A percentile compares a stretch with the other conserved stretches of the same genome.
Evolutionary conservation across 495 filamentous ascomycete species (phyloP).

Genomic region (Talaromyces proteolyticus): DNA sequence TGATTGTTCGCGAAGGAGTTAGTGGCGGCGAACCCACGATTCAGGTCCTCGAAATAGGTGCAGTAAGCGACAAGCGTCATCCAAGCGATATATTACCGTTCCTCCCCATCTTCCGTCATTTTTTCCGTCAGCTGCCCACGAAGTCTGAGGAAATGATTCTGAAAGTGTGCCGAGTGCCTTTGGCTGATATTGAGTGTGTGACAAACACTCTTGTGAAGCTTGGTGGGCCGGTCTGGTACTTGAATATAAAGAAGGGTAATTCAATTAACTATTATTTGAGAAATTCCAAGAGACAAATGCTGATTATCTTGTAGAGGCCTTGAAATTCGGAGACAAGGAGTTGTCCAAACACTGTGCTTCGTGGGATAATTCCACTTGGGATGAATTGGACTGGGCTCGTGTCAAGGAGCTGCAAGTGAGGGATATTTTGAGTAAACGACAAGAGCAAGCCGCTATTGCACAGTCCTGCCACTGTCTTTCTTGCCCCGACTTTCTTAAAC

Average conservation of each 20-base stretch:
- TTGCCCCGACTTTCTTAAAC: constrained; percentile 76
- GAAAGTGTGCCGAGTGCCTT: constrained; percentile 57
- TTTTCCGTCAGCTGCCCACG: constrained; percentile 54
- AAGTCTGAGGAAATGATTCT: constrained; percentile 51
- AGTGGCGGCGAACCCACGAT: constrained; percentile 55
- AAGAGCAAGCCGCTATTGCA: constrained; percentile 50
- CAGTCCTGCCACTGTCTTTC: constrained; percentile 51
- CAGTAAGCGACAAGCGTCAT: constrained; percentile 54
- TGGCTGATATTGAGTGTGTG: constrained; percentile 74
- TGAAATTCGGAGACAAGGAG: constrained; percentile 50
- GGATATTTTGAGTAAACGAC: constrained; percentile 64
- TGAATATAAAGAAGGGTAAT: constrained; percentile 40
- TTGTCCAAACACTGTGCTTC: constrained; percentile 55
- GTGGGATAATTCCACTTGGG: constrained; percentile 72
- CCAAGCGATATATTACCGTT: constrained; percentile 77
- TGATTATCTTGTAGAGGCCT: constrained; percentile 22
- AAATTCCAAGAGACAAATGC: not conserved
- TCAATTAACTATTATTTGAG: not conserved
- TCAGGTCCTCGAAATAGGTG: constrained; percentile 71
- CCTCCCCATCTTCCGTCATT: constrained; percentile 54
- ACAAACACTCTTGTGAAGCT: constrained; percentile 67
- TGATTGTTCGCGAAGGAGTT: constrained; percentile 71
- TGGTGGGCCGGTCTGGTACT: constrained; percentile 35
- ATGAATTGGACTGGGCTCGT: constrained; percentile 75
- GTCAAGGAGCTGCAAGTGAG: constrained; percentile 74